Evolutionary conservation across 495 filamentous ascomycete species (phyloP).

Genomic region (Trichocladium uniseriatum): DNA sequence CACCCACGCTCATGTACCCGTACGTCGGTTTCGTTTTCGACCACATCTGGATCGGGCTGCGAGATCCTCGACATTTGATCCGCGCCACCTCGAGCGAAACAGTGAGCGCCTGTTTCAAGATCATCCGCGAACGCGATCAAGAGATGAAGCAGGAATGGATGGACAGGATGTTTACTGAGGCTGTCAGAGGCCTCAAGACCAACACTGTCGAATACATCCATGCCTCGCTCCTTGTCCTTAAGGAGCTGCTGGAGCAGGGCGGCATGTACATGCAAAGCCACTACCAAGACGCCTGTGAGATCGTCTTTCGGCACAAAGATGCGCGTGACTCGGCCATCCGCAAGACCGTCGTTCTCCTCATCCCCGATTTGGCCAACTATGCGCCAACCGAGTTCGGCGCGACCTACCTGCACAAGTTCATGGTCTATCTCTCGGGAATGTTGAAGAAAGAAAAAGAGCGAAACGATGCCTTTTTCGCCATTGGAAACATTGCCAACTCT

Average conservation of each 20-base stretch:
- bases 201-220: slow-evolving; percentile 78
- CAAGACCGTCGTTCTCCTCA: slow-evolving; percentile 76
- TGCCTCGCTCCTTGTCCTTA: slow-evolving; percentile 81
- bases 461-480: slow-evolving; percentile 85
- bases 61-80: slow-evolving; percentile 82
- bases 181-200: slow-evolving; percentile 63
- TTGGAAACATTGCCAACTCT: slow-evolving; percentile 92
- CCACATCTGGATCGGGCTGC: slow-evolving; percentile 86
- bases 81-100: slow-evolving; percentile 85
- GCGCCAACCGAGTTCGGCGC: slow-evolving; percentile 76
- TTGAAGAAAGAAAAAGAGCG: slow-evolving; percentile 93
- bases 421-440: slow-evolving; percentile 89
- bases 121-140: slow-evolving; percentile 83
- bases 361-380: slow-evolving; percentile 89
- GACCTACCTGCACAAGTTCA: slow-evolving; percentile 84
- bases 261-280: slow-evolving; percentile 98
- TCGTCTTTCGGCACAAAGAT: slow-evolving; percentile 80
- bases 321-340: slow-evolving; percentile 81
- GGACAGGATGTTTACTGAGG: slow-evolving; percentile 75
- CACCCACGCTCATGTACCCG: slow-evolving; percentile 84
- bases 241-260: slow-evolving; percentile 82
- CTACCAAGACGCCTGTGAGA: slow-evolving; percentile 81
- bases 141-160: slow-evolving; percentile 78
- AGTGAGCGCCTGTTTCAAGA: slow-evolving; percentile 84
- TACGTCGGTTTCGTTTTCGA: slow-evolving; percentile 87